phyloP scores from a whole-genome alignment of 495 filamentous ascomycete species.

The Podospora pseudocomata region DNA sequence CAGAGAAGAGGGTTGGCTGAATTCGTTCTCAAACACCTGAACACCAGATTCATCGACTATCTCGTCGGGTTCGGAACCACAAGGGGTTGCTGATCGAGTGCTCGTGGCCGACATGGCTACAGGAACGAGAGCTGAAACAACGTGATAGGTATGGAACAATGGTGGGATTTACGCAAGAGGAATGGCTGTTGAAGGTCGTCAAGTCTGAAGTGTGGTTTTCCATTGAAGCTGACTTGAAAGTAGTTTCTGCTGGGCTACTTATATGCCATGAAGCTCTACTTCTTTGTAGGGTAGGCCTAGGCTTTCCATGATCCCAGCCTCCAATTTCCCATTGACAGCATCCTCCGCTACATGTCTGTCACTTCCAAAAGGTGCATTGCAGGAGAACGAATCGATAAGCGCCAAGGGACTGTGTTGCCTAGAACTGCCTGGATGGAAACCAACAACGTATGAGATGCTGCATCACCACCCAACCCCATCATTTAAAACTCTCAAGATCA shows the following conservation, averaged over 20 bases:
- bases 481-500: not conserved
- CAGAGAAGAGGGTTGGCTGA: not conserved
- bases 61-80: not conserved
- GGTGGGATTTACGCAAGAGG: too few relatives aligned
- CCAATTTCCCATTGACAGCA: too few relatives aligned
- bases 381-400: not conserved
- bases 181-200: too few relatives aligned
- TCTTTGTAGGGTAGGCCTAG: too few relatives aligned
- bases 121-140: not conserved
- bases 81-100: not conserved
- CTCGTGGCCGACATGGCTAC: not conserved
- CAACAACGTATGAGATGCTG: not conserved
- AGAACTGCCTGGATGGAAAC: not conserved
- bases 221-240: too few relatives aligned
- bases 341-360: too few relatives aligned
- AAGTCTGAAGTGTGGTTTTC: too few relatives aligned
- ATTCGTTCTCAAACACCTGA: not conserved
- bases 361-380: too few relatives aligned
- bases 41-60: not conserved
- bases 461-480: not conserved
- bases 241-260: too few relatives aligned
- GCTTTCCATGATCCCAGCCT: too few relatives aligned
- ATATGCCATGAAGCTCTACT: too few relatives aligned
- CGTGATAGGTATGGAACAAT: too few relatives aligned
- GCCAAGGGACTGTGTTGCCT: not conserved